Percentiles rank a stretch among this genome's conserved stretches.
Evolutionary conservation across 2,329 filamentous ascomycete genomes (phyloP).

Genomic region (Malbranchea zuffiana): DNA sequence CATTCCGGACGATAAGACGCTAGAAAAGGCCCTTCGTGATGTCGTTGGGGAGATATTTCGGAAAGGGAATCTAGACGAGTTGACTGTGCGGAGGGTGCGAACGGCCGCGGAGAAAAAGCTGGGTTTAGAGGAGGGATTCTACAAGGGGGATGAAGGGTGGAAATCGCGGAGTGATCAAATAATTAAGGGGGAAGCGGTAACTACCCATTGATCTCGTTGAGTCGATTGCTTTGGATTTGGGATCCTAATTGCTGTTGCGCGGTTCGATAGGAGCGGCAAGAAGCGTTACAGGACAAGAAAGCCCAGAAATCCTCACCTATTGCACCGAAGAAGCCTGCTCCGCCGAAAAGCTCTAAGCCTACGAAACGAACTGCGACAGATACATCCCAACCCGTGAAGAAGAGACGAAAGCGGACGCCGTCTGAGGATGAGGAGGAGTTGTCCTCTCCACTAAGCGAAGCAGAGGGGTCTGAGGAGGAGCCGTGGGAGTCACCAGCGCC

Average conservation of each 20-base stretch:
- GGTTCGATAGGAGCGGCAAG: slow-evolving; percentile 24
- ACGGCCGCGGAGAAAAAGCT: slow-evolving; percentile 42
- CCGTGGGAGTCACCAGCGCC: not conserved
- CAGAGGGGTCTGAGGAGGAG: not conserved
- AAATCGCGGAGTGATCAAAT: slow-evolving; percentile 44
- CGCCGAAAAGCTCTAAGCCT: slow-evolving; percentile 13
- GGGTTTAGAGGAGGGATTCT: slow-evolving; percentile 43
- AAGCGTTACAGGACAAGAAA: slow-evolving; percentile 17
- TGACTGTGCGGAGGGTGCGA: slow-evolving; percentile 49
- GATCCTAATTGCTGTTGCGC: not conserved
- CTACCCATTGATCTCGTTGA: slow-evolving; percentile 13
- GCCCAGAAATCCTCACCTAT: slow-evolving; percentile 4
- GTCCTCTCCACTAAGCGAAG: not conserved
- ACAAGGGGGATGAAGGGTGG: slow-evolving; percentile 46
- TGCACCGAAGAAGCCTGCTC: slow-evolving; percentile 5
- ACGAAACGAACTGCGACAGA: slow-evolving; percentile 19
- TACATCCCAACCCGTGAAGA: slow-evolving; percentile 20
- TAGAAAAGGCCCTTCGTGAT: slow-evolving; percentile 32
- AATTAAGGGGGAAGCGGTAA: slow-evolving; percentile 44
- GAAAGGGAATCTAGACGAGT: slow-evolving; percentile 37
- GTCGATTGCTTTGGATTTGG: not conserved
- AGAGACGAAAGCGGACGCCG: slow-evolving; percentile 25
- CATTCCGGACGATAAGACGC: slow-evolving; percentile 23
- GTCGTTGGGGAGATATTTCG: slow-evolving; percentile 28
- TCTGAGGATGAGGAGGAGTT: slow-evolving; percentile 9